Evolutionary conservation across 2,329 filamentous ascomycete genomes (phyloP), one percentile per base, ranked within the genome.

Genomic region (Cordyceps fumosorosea): DNA sequence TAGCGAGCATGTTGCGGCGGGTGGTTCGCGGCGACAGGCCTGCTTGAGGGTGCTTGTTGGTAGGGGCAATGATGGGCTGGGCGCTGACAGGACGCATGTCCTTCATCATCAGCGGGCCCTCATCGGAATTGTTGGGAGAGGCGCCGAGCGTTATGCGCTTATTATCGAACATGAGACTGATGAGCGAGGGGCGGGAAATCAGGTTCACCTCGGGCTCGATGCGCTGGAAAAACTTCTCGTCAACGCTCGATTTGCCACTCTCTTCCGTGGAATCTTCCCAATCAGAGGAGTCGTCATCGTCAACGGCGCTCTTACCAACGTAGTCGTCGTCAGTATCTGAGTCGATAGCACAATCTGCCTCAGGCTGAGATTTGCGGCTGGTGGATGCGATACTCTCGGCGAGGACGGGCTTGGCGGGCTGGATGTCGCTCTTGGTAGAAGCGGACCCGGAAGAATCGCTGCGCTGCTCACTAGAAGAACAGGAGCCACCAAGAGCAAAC

Each of bases 151-250:
- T 73, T 0, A 78, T 69, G 85, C 88, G 71, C 96, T 87, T 18
- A 22, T 50, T 2, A 12, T 79, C 89, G 72, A 99, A 86, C 81
- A 93, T 89, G 58, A 93, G 87, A 1, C 93, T 97, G 66, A 99
- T 88, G 45, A 98, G 84, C 3, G 93, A 98, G 58, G 89, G 88
- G 56, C 90, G 86, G 1, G 93, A 96, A 2, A 89, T 88, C 32
- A 98, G 81, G 71, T 96, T 91, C 8, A 88, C 85, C 73, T 87
- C 87, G 44, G 93, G 96, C 73, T 96, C 91, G 55, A 98, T 91
- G 11, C 93, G 89, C 74, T 93, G 87, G 82, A 99, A 99, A 69
- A 91, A 81, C 70, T 85, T 87, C 64, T 93, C 89, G 65, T 95
- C 90, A 59, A 92, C 82, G 71, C 90, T 96, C 1, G 90, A 90